Conservation (phyloP, 2,329 filamentous ascomycete species). For the Colletotrichum lupini region DNA sequence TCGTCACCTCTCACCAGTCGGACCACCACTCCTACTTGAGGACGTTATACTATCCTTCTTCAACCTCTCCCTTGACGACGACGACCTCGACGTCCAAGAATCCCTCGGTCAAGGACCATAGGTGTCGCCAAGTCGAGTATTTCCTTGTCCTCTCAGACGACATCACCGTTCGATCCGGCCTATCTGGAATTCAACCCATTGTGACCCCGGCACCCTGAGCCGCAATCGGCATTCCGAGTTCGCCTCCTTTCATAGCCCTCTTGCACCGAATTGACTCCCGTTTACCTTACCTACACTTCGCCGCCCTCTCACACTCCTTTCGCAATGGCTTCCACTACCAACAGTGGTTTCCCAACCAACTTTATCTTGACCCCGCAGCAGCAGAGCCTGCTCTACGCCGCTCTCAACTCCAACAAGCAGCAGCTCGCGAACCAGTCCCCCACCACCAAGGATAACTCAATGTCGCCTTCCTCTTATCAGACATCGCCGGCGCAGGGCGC, state of each 20-base stretch:
- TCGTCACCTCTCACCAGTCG: conserved; percentile 18
- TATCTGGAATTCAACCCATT: conserved; percentile 10
- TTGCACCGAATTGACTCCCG: conserved; percentile 13
- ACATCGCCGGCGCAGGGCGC: conserved; percentile 59
- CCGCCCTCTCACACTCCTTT: conserved; percentile 23
- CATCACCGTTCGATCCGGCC: conserved; percentile 6
- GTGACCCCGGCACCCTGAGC: conserved; percentile 28
- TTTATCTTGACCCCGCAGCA: conserved; percentile 81
- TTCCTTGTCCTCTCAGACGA: neutral
- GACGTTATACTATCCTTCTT: conserved; percentile 4
- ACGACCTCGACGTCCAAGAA: neutral
- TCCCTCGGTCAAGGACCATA: conserved; percentile 4
- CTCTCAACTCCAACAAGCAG: conserved; percentile 77
- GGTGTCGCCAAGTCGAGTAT: conserved; percentile 5
- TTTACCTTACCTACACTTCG: conserved; percentile 19
- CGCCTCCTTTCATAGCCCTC: conserved; percentile 18
- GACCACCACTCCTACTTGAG: neutral
- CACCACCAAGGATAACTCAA: conserved; percentile 51
- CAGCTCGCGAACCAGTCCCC: conserved; percentile 48
- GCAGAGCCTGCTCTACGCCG: conserved; percentile 79
- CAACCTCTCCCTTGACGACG: neutral
- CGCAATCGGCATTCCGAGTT: conserved; percentile 34
- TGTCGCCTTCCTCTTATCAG: conserved; percentile 62
- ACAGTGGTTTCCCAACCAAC: conserved; percentile 57
- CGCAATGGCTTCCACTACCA: conserved; percentile 63